Evolutionary conservation across 1,284 basidiomycete genomes (phyloP), one percentile per base, ranked within the genome.

Genomic region (Exobasidium rhododendri): DNA sequence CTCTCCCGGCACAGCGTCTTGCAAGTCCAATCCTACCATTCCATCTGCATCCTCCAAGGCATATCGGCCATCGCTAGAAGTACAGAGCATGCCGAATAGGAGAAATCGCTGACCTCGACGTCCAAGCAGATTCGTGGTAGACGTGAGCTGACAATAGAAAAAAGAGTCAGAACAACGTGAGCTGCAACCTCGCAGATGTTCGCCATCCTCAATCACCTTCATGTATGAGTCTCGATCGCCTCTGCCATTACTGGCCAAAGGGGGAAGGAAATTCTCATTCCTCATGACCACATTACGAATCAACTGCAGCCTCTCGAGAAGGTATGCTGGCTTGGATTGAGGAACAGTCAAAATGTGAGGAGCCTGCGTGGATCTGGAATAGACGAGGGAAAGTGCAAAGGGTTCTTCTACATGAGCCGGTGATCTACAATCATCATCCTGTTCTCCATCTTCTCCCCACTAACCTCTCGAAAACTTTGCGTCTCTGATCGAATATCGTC

Each of bases 31-130:
- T 56, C 88, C 88, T 0, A 98, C 94, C 24, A 83, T 84, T 2
- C 94, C 96, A 71, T 99, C 96, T 17, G 90, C 85, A 78, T 99
- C 96, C 81, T 98, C 96, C 4, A 99, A 83, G 73, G 89, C 93
- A 52, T 97, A 82, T 68, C 86, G 87, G 0, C 94, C 94, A 80
- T 96, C 91, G 71, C 92, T 91, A 59, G 89, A 88, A 65, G 93
- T 89, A 0, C 87, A 84, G 3, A 99, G 85, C 88, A 97, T 92
- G 14, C 96, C 96, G 53, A 98, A 88, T 2, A 99, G 85, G 49
- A 98, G 82, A 81, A 98, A 99, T 14, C 92, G 86, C 60, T 94
- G 87, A 6, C 91, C 90, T 24, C 90, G 87, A 58, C 96, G 85
- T 5, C 96, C 96, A 0, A 98, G 85, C 7, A 99, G 84, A 77